Conservation (phyloP, 225 moss, liverwort and hornwort genomes). For the Physcomitrellopsis africana region DNA sequence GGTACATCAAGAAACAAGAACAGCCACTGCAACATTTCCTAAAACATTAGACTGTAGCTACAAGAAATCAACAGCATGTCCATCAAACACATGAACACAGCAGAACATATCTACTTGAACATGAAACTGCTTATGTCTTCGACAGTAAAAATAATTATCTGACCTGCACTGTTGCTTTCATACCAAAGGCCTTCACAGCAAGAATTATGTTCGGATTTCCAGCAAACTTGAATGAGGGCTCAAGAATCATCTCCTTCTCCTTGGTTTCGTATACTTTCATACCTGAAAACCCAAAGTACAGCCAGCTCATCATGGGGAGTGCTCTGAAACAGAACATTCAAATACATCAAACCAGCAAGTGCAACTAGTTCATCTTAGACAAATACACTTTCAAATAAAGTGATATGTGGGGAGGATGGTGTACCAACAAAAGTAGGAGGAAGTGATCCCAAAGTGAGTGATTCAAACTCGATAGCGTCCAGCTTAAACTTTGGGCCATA, state of each 20-base stretch:
- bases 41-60: neutral
- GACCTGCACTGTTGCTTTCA: conserved; percentile 94
- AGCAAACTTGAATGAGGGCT: conserved; percentile 89
- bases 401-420: neutral
- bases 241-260: conserved; percentile 93
- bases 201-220: conserved; percentile 96
- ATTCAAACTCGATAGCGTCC: conserved; percentile 62
- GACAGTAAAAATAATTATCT: neutral
- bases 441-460: conserved; percentile 68
- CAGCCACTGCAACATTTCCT: neutral
- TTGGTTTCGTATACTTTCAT: conserved; percentile 94
- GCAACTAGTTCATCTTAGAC: too few species aligned
- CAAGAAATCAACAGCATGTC: neutral
- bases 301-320: too few species aligned
- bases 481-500: conserved; percentile 69
- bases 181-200: conserved; percentile 86
- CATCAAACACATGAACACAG: neutral
- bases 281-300: conserved; percentile 42
- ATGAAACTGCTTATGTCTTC: neutral
- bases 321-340: too few species aligned
- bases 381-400: too few species aligned
- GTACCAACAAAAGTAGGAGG: conserved; percentile 72
- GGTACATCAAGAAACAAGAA: neutral
- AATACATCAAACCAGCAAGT: too few species aligned
- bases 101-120: neutral